phyloP scores from a whole-genome alignment of 2,329 filamentous ascomycete species.

The Ascocoryne sarcoides region DNA sequence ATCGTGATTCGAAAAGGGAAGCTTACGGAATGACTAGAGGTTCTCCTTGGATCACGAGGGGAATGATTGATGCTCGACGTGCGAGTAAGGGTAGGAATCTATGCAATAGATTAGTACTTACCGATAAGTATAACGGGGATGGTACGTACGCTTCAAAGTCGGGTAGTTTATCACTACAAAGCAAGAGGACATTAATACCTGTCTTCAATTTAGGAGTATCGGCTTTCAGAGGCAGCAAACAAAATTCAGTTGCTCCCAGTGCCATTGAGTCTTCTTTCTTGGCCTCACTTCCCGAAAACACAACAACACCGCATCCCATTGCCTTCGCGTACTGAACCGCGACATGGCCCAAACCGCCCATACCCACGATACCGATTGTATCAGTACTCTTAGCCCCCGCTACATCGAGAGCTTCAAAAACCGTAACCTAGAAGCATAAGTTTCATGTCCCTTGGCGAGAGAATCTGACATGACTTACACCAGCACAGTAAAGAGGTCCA shows the following conservation, averaged over 20 bases:
- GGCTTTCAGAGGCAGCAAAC: conserved; percentile 36
- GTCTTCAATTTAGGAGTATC: not conserved
- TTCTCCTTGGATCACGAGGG: conserved; percentile 10
- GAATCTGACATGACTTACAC: conserved; percentile 24
- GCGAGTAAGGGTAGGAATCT: conserved; percentile 9
- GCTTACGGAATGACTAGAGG: conserved; percentile 8
- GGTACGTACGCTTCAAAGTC: conserved; percentile 8
- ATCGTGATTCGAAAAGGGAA: not conserved
- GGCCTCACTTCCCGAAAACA: conserved; percentile 46
- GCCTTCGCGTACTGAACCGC: conserved; percentile 51
- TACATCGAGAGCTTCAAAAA: conserved; percentile 25
- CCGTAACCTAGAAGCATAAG: conserved; percentile 22
- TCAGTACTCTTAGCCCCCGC: conserved; percentile 24
- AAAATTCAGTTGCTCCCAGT: conserved; percentile 51
- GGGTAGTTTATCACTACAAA: conserved; percentile 6
- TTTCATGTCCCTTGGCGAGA: no score
- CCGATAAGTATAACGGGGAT: not conserved
- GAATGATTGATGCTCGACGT: conserved; percentile 10
- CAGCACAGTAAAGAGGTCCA: conserved; percentile 36
- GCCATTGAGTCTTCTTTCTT: conserved; percentile 50
- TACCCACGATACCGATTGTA: conserved; percentile 38
- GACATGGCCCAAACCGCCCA: conserved; percentile 53
- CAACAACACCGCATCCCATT: conserved; percentile 52
- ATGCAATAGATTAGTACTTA: not conserved
- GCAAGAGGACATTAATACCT: conserved; percentile 8